Conservation (phyloP, 2,329 filamentous ascomycete genomes). For the Macrophomina tecta region DNA sequence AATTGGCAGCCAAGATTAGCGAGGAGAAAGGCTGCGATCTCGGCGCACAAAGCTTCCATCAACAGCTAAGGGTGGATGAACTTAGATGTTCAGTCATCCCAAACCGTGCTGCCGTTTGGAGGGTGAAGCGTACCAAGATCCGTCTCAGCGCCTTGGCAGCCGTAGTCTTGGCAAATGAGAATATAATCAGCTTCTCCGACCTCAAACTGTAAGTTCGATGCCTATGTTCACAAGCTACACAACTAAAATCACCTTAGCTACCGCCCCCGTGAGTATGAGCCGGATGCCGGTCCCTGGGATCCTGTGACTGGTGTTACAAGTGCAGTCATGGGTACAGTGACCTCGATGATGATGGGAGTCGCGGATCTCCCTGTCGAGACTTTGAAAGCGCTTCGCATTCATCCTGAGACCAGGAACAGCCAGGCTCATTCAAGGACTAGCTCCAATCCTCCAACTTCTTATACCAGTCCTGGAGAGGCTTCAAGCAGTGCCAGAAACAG, state of each 20-base stretch:
- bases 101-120: slow-evolving; percentile 45
- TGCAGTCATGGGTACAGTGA: slow-evolving; percentile 82
- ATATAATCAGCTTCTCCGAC: slow-evolving; percentile 43
- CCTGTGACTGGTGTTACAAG: slow-evolving; percentile 63
- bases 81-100: slow-evolving; percentile 43
- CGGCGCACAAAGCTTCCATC: slow-evolving; percentile 47
- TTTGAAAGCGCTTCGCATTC: slow-evolving; percentile 54
- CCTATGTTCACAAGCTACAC: too few species aligned
- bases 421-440: not conserved
- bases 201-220: slow-evolving; percentile 43
- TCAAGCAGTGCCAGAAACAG: slow-evolving; percentile 8
- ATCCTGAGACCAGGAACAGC: slow-evolving; percentile 40
- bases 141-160: slow-evolving; percentile 46
- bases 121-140: slow-evolving; percentile 45
- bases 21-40: slow-evolving; percentile 45
- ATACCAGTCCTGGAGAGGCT: not conserved
- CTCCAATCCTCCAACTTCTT: not conserved
- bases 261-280: slow-evolving; percentile 47
- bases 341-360: slow-evolving; percentile 80
- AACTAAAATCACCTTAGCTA: slow-evolving; percentile 35
- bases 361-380: slow-evolving; percentile 71
- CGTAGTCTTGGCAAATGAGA: slow-evolving; percentile 45
- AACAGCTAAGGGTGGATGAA: slow-evolving; percentile 46
- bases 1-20: slow-evolving; percentile 46
- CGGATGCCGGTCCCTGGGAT: slow-evolving; percentile 48